Base-by-base conservation (phyloP, 129 eudicot genomes). In the Silybum marianum region DNA sequence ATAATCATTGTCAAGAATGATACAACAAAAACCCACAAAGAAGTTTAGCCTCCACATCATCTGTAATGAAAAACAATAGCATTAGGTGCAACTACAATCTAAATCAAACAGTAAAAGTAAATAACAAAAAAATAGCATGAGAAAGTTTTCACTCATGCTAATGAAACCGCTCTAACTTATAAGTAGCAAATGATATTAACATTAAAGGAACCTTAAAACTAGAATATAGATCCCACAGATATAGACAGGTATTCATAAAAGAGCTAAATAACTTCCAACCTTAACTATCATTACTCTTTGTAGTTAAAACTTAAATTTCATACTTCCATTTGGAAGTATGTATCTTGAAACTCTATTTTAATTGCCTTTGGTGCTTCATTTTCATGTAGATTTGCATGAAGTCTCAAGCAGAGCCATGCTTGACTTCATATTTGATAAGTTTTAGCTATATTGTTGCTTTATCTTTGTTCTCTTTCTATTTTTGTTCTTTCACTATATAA, bases 41-140 rank as follows among this genome's bases (percentile, higher is more conserved):
- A 93, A 93, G 68, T 93, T 93, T 62, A 93, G 91, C 86, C 97
- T 85, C 98, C 98, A 93, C 98, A 93, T 93, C 98, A 91, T 93
- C 98, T 93, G 95, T 97, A 88, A 72, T 77, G 72, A 76, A 80
- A 65, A 65, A 30, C 23, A 58, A 58, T 26, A 85, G 32, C 19
- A 8, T 80, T 71, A 78, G 84, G 32, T 28, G 82, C 73, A 34
- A 60, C 22, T 39, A 22, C 23, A 72, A 74, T 16, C 58, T 38
- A 54, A 48, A 18, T 21, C 71, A 34, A 58, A 73, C 72, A 11
- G 18, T 28, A 73, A 16, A 39, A 66, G 73, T 74, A 44, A 40
- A 71, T 18, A 44, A 48, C 6, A n/a, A 25, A 60, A 34, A 3
- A 14, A 71, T 54, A 58, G 71, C 7, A 25, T 39, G n/a, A 19